These are phyloP conservation scores for Gossypium davidsonii DNA, from an alignment of 441 rosid genomes.

Conservation along the genomic window DNA sequence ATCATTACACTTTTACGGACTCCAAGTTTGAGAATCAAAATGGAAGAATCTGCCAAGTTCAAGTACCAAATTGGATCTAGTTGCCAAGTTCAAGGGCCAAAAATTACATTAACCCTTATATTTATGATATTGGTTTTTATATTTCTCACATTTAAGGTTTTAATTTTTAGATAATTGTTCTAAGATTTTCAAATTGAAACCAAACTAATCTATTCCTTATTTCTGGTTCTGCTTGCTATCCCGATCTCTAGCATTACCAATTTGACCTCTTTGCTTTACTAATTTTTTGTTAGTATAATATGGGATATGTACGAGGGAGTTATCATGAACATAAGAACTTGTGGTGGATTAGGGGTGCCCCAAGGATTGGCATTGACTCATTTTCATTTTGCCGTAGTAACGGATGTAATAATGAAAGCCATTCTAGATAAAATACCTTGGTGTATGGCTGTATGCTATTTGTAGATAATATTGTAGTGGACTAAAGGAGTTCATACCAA, in stretches of 20 bases:
- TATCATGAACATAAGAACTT: not conserved
- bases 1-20: no score
- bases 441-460: not conserved
- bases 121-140: not conserved
- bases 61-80: no score
- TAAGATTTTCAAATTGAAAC: not conserved
- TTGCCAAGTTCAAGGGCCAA: no score
- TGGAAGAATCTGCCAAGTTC: no score
- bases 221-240: not conserved
- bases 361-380: not conserved
- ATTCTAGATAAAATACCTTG: not conserved
- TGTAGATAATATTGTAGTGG: not conserved
- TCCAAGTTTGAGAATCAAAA: no score
- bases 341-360: not conserved
- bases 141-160: not conserved
- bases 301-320: not conserved
- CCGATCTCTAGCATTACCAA: not conserved
- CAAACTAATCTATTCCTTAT: not conserved
- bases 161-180: not conserved
- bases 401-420: not conserved
- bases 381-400: not conserved
- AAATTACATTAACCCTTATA: no score
- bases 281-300: not conserved
- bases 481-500: not conserved
- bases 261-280: not conserved